Base-by-base conservation (phyloP, 2,329 filamentous ascomycete species). In the Trichophaea hybrida region DNA sequence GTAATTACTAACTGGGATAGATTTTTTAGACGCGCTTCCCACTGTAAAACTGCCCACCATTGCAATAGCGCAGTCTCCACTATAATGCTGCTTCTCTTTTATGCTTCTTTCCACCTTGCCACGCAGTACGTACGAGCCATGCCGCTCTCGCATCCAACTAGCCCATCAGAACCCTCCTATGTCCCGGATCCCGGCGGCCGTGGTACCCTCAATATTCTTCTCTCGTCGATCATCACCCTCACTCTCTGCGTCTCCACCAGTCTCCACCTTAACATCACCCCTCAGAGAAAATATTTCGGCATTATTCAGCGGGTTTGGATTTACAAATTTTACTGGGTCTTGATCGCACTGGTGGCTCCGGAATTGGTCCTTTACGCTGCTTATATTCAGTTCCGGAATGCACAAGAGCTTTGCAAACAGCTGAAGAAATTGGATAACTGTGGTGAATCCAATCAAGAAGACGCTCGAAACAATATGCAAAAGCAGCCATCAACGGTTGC, bases 241-340 rank as follows among this genome's bases (percentile, higher is more conserved):
- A 57, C 68, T 4, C 65, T 72, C 0, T 74, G 71, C 61, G 68
- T 72, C 5, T 73, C 69, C 60, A 68, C 70, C 2, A 70, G 53
- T 4, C 43, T 60, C 13, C 59, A 60, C 34, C 46, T 46, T 8
- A 53, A 60, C 31, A 48, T 60, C 13, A n/a, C 13, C 7, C 46
- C 46, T n/a, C 7, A 50, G 24, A 50, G 8, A 17, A 7, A 15
- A 7, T 31, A 15, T n/a, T n/a, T n/a, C 13, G 46, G 7, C 7
- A 7, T 50, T n/a, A 40, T 40, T 40, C 37, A 7, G n/a, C 7
- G n/a, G 7, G n/a, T n/a, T n/a, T 40, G 7, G 7, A n/a, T 40
- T n/a, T 40, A 40, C 37, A 40, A 40, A 40, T 7, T 40, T n/a
- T 7, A 40, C n/a, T 40, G 37, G 37, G 37, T 49, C 7, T 12